Base-by-base conservation (phyloP, 305 asterid genomes). In the Fraxinus albicans region DNA sequence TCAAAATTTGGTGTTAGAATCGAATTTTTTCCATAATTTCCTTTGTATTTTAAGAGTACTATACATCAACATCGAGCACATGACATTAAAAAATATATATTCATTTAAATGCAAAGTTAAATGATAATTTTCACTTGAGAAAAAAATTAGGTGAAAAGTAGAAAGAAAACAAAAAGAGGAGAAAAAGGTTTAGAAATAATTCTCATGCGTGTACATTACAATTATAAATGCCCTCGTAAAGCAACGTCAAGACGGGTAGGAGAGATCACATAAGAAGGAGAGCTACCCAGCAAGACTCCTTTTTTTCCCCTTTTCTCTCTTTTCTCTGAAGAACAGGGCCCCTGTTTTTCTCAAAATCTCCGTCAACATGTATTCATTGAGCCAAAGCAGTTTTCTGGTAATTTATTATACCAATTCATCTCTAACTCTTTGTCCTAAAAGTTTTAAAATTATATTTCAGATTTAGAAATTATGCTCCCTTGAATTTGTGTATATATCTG, bases 361-460 rank as follows among this genome's bases (percentile, higher is more conserved):
- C 44, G 34, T 73, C 80, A 78, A 77, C 47, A 90, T 90, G 93
- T 84, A 86, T 50, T 86, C 93, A 50, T 79, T 90, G 34, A 88
- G 84, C 31, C 84, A 82, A 73, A 84, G 75, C 85, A 83, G 60
- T 63, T 83, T 85, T 78, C 82, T 88, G 92, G 97, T 93, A 91
- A 89, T 80, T 58, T n/a, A 8, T 13, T 63, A 80, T 6, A 31
- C 44, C 27, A 33, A 36, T 82, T 75, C 15, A 12, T 12, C 44
- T 70, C 50, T 76, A 13, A 76, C 58, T 81, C 31, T 73, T 77
- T 73, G 23, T n/a, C 13, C 15, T 12, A 60, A 21, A 19, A 19
- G 31, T 21, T 60, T 6, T 60, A 25, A 12, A 74, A 25, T 78
- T 75, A 60, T 50, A 15, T 50, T 81, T 44, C 50, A 27, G 77